Base-by-base conservation (phyloP, 2,329 filamentous ascomycete genomes). In the Fusarium sp. region DNA sequence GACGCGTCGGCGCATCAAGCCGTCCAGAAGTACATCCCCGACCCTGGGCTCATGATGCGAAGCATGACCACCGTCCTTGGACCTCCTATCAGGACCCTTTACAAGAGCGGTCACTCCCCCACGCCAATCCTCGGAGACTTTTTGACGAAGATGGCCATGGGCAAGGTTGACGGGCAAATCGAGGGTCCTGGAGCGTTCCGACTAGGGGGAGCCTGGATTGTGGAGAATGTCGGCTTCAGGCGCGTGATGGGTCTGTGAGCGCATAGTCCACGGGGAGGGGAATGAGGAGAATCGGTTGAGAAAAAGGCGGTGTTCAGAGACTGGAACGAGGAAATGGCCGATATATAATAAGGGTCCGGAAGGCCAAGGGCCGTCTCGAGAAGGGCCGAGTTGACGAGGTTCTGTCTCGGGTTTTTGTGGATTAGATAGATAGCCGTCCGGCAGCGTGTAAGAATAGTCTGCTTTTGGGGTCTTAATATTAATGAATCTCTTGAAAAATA, bases 1-100 rank as follows among this genome's bases (percentile, higher is more conserved):
- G 93, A 94, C 70, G 67, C 76, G 3, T 58, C 70, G 5, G 69
- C 61, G 2, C 89, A 89, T 71, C 70, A 76, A 2, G 81, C 82
- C 13, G 84, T 88, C 67, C 76, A 80, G 68, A 79, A 82, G 2
- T 88, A 86, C 72, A 67, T 87, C 2, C 86, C 86, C 0, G 38
- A 77, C 2, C 72, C 73, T 6, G 78, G 80, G 1, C 0, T 76
- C 2, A 0, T 76, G 9, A 72, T 74, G 45, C 75, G 62, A 7
- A 34, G 74, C 0, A 18, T 67, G 3, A 16, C 61, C 2, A 45
- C 60, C 0, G 5, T 79, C 2, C 8, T 87, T 3, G 69, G 74
- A 0, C 77, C 80, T 1, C 42, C 78, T 0, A 65, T 84, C 0
- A 65, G 80, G 40, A 3, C 34, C 0, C 42, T 75, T 9, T 70